These are phyloP conservation scores for Ophiostoma novo-ulmi DNA, from an alignment of 2,329 filamentous ascomycete genomes.

Conservation along the genomic window DNA sequence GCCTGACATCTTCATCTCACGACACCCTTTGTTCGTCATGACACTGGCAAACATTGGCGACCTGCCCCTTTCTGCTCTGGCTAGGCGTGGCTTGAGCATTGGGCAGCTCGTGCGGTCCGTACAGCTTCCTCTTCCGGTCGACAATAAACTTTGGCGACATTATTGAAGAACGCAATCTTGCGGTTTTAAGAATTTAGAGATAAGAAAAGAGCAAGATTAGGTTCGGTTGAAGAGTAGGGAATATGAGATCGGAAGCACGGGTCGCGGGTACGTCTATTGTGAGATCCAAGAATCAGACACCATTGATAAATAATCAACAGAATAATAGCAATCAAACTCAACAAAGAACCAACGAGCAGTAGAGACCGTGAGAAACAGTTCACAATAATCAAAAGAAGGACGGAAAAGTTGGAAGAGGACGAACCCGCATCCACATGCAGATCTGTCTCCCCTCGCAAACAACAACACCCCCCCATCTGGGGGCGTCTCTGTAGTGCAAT, in stretches of 20 bases:
- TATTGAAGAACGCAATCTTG: neutral
- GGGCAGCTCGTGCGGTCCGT: neutral
- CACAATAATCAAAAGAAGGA: neutral
- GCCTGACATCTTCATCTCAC: neutral
- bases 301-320: neutral
- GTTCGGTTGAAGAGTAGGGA: neutral
- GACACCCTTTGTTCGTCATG: neutral
- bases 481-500: constrained; percentile 2
- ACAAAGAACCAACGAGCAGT: neutral
- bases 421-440: constrained; percentile 6
- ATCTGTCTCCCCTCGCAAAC: neutral
- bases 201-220: neutral
- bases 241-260: neutral
- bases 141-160: neutral
- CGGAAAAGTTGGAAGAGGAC: constrained; percentile 3
- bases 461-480: neutral
- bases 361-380: neutral
- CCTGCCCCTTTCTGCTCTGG: constrained; percentile 4
- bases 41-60: neutral
- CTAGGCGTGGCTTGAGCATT: neutral
- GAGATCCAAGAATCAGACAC: neutral
- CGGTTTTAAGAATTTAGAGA: neutral
- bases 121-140: neutral
- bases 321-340: neutral
- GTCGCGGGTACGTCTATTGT: neutral